Percentiles rank a stretch among this genome's conserved stretches.
phyloP scores from a whole-genome alignment of 805 yeast species.

The Yarrowia bubula region DNA sequence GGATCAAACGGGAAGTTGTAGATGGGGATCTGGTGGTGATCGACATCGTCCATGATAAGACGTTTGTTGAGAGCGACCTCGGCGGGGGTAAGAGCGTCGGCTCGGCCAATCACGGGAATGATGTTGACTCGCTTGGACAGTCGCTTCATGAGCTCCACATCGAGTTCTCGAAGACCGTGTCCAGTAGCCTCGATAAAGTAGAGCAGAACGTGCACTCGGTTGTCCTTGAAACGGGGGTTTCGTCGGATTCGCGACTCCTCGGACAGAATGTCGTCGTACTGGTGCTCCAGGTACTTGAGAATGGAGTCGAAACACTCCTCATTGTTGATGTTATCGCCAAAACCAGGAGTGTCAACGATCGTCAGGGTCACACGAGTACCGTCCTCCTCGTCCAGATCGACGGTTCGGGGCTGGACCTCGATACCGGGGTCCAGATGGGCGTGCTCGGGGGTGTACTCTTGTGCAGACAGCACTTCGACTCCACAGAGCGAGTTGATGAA shows the following conservation, averaged over 20 bases:
- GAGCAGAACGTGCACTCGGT: constrained; percentile 72
- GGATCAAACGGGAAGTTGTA: constrained; percentile 73
- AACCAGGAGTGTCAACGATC: constrained; percentile 70
- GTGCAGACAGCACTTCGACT: constrained; percentile 13
- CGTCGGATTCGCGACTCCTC: constrained; percentile 75
- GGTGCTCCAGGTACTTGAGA: constrained; percentile 61
- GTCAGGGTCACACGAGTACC: constrained; percentile 54
- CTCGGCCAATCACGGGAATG: constrained; percentile 76
- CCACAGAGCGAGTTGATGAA: constrained; percentile 67
- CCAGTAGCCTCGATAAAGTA: constrained; percentile 68
- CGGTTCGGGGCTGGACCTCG: constrained; percentile 24
- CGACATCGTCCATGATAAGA: constrained; percentile 56
- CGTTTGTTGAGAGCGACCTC: constrained; percentile 59
- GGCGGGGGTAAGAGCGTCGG: constrained; percentile 70
- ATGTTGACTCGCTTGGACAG: constrained; percentile 74
- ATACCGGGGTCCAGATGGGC: constrained; percentile 26
- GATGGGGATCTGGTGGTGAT: constrained; percentile 55
- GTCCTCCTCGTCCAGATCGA: constrained; percentile 56
- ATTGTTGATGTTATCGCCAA: constrained; percentile 74
- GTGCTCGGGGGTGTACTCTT: constrained; percentile 20
- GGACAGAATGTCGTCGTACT: constrained; percentile 67
- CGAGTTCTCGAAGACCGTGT: constrained; percentile 62
- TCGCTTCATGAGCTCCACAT: constrained; percentile 66
- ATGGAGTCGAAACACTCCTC: constrained; percentile 50
- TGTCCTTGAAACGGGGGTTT: constrained; percentile 68